Evolutionary conservation across 495 filamentous ascomycete species (phyloP), one percentile per base, ranked within the genome.

Genomic region (Margaritispora aquatica): DNA sequence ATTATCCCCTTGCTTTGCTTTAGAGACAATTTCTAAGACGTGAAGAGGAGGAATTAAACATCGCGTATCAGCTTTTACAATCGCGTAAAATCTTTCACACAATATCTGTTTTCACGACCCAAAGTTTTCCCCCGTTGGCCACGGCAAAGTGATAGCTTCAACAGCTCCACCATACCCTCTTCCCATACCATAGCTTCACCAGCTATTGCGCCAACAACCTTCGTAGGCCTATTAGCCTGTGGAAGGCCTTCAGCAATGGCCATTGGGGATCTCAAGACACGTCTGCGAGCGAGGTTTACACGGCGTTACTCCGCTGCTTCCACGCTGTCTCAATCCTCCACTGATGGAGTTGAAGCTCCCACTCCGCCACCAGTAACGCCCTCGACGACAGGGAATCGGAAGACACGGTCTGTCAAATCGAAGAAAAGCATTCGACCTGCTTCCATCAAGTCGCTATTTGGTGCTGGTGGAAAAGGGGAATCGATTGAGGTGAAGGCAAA

Each of bases 251-350:
- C n/a, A n/a, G 47, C 54, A 52, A 68, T 65, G 66, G 63, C 60
- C 54, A 78, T 79, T 70, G 77, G 76, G 61, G 75, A 76, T 57
- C 66, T 81, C 51, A 74, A 66, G 66, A 66, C 73, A 57, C 74
- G 73, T 48, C 69, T 80, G 55, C 74, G 74, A 57, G 72, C 75
- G 63, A 79, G 73, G 59, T 73, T 81, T 57, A 66, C 69, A 51
- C 70, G 78, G 55, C 66, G 77, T 63, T 66, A 74, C 51, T 78
- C 76, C 27, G 69, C 66, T 20, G 62, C 71, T 38, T 69, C 70
- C 27, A 69, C 70, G 26, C 50, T 74, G 17, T 63, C 71, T 24
- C 58, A 74, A 20, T 63, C 71, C 17, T 68, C 71, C 13, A 48
- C 46, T 17, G 64, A 66, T 11, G 56, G 31, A 38, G 51, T 50